Conservation (phyloP, 2,329 filamentous ascomycete species). For the Geosmithia morbida region DNA sequence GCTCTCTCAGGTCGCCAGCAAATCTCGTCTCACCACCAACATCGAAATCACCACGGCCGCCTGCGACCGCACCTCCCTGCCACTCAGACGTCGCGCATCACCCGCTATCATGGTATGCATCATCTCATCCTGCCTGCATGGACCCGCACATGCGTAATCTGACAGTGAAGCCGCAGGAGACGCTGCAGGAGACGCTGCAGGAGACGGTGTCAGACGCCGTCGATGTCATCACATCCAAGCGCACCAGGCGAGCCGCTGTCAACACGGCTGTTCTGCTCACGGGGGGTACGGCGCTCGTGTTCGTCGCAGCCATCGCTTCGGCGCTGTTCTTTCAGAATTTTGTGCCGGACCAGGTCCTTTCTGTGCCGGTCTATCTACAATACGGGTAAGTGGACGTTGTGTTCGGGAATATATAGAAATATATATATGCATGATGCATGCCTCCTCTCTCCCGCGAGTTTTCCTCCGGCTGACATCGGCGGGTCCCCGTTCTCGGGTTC, state of each 20-base stretch:
- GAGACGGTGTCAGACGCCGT: constrained; percentile 20
- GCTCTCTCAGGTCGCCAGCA: not conserved
- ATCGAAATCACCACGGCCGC: not conserved
- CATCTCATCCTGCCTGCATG: not conserved
- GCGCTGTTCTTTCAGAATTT: constrained; percentile 40
- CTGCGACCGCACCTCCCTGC: no score
- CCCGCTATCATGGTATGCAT: not conserved
- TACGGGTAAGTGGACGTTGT: constrained; percentile 29
- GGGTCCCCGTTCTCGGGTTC: no score
- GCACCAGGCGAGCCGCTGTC: constrained; percentile 33
- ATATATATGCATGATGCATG: no score
- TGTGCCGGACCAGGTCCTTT: constrained; percentile 38
- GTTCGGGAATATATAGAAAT: no score
- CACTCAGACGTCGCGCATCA: not conserved
- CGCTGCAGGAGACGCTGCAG: constrained; percentile 7
- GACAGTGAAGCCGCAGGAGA: no score
- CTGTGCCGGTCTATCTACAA: constrained; percentile 38
- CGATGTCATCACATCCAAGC: constrained; percentile 30
- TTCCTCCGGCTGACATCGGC: no score
- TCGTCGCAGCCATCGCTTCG: constrained; percentile 32
- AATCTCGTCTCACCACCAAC: not conserved
- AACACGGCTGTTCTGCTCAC: constrained; percentile 28
- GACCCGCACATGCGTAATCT: not conserved
- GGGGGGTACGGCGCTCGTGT: constrained; percentile 27
- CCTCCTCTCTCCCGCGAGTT: no score